Conservation (phyloP, 192 early-diverging fungal genomes). For the Irineochytrium annulatum region DNA sequence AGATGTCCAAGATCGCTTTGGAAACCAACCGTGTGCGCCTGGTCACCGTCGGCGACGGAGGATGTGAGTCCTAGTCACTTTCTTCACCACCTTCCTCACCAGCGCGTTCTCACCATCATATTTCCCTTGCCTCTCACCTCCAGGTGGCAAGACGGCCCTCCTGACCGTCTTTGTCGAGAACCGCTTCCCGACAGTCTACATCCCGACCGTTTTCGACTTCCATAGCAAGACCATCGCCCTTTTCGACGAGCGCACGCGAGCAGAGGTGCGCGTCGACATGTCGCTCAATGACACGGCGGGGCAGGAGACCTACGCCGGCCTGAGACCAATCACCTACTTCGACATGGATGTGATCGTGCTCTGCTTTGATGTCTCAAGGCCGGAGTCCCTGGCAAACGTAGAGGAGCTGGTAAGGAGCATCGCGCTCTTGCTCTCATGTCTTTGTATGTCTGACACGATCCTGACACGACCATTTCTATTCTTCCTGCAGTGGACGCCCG, state of each 20-base stretch:
- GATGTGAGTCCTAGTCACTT: too few species aligned
- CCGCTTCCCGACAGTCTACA: slow-evolving; percentile 63
- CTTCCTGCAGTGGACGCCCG: slow-evolving; percentile 30
- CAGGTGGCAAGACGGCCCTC: slow-evolving; percentile 70
- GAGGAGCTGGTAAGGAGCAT: slow-evolving; percentile 3
- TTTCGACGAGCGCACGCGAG: slow-evolving; percentile 22
- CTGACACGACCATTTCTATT: neutral
- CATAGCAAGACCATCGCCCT: neutral
- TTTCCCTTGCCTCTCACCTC: too few species aligned
- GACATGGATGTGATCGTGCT: slow-evolving; percentile 79
- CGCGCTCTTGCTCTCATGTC: neutral
- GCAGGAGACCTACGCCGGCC: slow-evolving; percentile 85
- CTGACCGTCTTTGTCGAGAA: slow-evolving; percentile 79
- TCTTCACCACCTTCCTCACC: too few species aligned
- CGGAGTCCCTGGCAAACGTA: slow-evolving; percentile 22
- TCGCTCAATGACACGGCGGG: slow-evolving; percentile 91
- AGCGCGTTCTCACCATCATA: too few species aligned
- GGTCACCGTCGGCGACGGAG: too few species aligned
- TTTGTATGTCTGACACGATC: neutral
- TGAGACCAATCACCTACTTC: slow-evolving; percentile 79
- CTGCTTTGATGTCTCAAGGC: slow-evolving; percentile 64
- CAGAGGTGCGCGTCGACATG: slow-evolving; percentile 56
- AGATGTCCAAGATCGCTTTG: too few species aligned
- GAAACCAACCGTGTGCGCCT: too few species aligned
- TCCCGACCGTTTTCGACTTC: slow-evolving; percentile 27